Evolutionary conservation across 2,329 filamentous ascomycete species (phyloP).

Genomic region (Colletotrichum sp.): DNA sequence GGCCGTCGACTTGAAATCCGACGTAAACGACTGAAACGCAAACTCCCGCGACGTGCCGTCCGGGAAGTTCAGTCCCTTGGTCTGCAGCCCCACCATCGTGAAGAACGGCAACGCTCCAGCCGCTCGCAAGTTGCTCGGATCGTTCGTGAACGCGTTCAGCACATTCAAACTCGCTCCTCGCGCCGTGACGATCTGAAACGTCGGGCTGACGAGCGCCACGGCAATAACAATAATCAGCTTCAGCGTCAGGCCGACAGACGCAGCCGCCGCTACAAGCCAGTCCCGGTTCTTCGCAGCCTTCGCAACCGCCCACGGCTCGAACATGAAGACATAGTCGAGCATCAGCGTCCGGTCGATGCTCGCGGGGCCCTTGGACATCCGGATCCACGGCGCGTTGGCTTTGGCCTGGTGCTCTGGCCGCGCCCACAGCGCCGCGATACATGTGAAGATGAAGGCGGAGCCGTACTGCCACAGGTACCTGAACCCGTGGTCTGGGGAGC

Average conservation of each 20-base stretch:
- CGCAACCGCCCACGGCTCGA: constrained; percentile 30
- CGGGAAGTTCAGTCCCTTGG: constrained; percentile 29
- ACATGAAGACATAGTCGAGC: constrained; percentile 39
- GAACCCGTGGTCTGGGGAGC: constrained; percentile 25
- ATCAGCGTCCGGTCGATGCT: constrained; percentile 37
- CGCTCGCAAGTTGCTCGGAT: constrained; percentile 25
- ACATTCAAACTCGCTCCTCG: constrained; percentile 29
- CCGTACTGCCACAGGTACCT: constrained; percentile 43
- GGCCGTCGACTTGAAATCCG: constrained; percentile 25
- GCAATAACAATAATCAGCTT: constrained; percentile 39
- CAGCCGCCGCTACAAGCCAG: constrained; percentile 34
- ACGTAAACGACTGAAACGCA: constrained; percentile 39
- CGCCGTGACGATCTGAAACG: constrained; percentile 28
- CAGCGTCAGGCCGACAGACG: constrained; percentile 33
- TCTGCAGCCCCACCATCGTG: constrained; percentile 36
- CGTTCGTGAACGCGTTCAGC: constrained; percentile 32
- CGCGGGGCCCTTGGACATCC: constrained; percentile 32
- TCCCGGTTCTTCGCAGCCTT: constrained; percentile 37
- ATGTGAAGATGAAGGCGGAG: constrained; percentile 35
- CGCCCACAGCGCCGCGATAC: constrained; percentile 37
- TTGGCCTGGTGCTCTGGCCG: constrained; percentile 45
- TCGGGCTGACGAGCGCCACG: constrained; percentile 39
- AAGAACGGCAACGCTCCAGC: constrained; percentile 35
- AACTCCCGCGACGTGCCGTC: constrained; percentile 36
- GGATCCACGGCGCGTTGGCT: constrained; percentile 41